phyloP scores from a whole-genome alignment of 1,284 basidiomycete genomes.

The Sphaerobolus stellatus region DNA sequence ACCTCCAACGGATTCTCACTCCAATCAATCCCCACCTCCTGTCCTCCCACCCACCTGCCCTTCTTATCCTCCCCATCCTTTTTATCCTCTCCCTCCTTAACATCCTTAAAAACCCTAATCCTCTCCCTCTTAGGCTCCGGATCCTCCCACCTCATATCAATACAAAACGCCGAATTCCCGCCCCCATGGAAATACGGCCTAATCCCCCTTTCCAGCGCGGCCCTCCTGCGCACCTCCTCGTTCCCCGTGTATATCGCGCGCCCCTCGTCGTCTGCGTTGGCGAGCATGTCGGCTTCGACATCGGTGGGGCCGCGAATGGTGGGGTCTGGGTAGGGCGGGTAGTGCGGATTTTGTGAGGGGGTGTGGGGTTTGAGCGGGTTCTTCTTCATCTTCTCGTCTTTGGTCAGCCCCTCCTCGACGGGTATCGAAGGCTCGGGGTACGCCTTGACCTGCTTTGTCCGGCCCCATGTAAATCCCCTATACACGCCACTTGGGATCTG shows the following conservation, averaged over 20 bases:
- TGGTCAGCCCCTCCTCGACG: not conserved
- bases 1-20: constrained; percentile 31
- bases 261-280: constrained; percentile 38
- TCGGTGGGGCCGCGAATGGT: constrained; percentile 30
- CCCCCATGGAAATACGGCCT: constrained; percentile 37
- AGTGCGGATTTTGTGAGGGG: constrained; percentile 5
- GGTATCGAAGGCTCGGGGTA: constrained; percentile 18
- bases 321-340: constrained; percentile 26
- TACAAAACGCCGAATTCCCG: constrained; percentile 33
- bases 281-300: constrained; percentile 43
- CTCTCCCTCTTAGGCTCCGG: constrained; percentile 15
- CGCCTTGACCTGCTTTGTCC: constrained; percentile 35
- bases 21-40: constrained; percentile 25
- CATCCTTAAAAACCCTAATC: constrained; percentile 8
- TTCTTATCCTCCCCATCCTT: too few relatives aligned
- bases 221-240: constrained; percentile 30
- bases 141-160: constrained; percentile 18
- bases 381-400: too few relatives aligned
- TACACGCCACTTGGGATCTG: constrained; percentile 39
- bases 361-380: too few relatives aligned
- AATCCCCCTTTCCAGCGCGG: constrained; percentile 36
- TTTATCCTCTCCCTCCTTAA: too few relatives aligned
- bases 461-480: constrained; percentile 37
- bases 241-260: constrained; percentile 30
- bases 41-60: constrained; percentile 7